Percentiles rank a stretch among this genome's conserved stretches.
These are phyloP conservation scores for Cercospora sp. DNA, from an alignment of 2,329 filamentous ascomycete species.

Conservation along the genomic window DNA sequence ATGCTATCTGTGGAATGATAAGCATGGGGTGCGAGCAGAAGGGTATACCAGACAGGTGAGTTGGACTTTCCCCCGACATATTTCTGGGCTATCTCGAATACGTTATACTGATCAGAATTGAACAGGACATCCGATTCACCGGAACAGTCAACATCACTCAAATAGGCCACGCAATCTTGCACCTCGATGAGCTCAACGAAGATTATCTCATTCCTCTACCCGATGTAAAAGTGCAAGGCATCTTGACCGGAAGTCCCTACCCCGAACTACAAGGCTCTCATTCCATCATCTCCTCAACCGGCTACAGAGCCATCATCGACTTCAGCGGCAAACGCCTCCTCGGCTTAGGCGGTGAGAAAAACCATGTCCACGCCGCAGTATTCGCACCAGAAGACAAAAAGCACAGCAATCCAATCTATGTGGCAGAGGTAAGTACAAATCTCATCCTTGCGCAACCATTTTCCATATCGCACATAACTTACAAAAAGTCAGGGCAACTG, in stretches of 20 bases:
- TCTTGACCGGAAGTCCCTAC: conserved; percentile 47
- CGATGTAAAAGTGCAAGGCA: conserved; percentile 48
- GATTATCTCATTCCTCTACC: conserved; percentile 50
- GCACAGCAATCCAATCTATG: conserved; percentile 31
- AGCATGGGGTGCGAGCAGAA: conserved; percentile 46
- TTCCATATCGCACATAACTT: no score
- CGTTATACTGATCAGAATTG: neutral
- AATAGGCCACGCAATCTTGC: conserved; percentile 48
- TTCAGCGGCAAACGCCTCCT: conserved; percentile 48
- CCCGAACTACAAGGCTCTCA: conserved; percentile 47
- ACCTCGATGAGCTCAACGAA: conserved; percentile 47
- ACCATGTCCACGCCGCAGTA: conserved; percentile 43
- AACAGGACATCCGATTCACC: conserved; percentile 46
- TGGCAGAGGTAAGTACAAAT: conserved; percentile 1
- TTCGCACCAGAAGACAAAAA: conserved; percentile 38
- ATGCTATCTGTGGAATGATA: conserved; percentile 50
- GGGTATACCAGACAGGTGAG: conserved; percentile 46
- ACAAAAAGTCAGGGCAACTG: no score
- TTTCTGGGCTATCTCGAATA: neutral
- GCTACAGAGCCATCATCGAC: conserved; percentile 45
- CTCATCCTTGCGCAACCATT: neutral
- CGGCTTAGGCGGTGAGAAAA: conserved; percentile 44
- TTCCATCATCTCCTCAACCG: conserved; percentile 44
- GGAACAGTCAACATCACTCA: conserved; percentile 50
- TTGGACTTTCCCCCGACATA: no score